Evolutionary conservation across 2,329 filamentous ascomycete species (phyloP).

Genomic region (Fusarium heterosporum): DNA sequence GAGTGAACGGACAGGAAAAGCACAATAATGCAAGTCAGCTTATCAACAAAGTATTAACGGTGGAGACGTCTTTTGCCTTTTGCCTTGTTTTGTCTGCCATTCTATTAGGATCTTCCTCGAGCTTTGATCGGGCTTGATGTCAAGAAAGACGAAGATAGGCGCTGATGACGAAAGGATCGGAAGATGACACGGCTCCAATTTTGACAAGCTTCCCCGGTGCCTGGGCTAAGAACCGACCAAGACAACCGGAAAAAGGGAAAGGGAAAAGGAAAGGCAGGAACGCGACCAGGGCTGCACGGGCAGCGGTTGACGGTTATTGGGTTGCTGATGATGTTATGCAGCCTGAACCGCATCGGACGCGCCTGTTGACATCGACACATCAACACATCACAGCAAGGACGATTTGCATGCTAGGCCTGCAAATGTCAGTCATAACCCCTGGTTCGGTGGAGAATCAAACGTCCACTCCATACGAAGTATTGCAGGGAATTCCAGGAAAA

Average conservation of each 20-base stretch:
- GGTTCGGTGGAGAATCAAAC: conserved; percentile 31
- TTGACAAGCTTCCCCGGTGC: background rate
- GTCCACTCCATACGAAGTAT: conserved; percentile 32
- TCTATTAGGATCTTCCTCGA: conserved; percentile 7
- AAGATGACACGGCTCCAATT: conserved; percentile 1
- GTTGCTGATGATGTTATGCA: background rate
- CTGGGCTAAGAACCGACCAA: background rate
- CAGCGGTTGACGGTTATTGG: background rate
- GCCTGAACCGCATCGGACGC: conserved; percentile 4
- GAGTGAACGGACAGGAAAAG: background rate
- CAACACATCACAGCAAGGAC: conserved; percentile 9
- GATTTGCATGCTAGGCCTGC: background rate
- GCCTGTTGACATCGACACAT: conserved; percentile 14
- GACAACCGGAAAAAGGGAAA: background rate
- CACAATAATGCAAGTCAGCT: background rate
- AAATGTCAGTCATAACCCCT: conserved; percentile 18
- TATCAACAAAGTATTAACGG: conserved; percentile 31
- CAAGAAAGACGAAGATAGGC: conserved; percentile 23
- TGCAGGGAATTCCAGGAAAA: conserved; percentile 24
- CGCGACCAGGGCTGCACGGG: conserved; percentile 5
- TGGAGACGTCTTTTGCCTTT: conserved; percentile 12
- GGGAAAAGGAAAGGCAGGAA: background rate
- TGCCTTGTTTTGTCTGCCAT: conserved; percentile 11
- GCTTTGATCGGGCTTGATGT: conserved; percentile 1
- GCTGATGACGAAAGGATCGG: conserved; percentile 18